Conservation (phyloP, 192 early-diverging fungal species). For the Gorgonomyces haynaldii region DNA sequence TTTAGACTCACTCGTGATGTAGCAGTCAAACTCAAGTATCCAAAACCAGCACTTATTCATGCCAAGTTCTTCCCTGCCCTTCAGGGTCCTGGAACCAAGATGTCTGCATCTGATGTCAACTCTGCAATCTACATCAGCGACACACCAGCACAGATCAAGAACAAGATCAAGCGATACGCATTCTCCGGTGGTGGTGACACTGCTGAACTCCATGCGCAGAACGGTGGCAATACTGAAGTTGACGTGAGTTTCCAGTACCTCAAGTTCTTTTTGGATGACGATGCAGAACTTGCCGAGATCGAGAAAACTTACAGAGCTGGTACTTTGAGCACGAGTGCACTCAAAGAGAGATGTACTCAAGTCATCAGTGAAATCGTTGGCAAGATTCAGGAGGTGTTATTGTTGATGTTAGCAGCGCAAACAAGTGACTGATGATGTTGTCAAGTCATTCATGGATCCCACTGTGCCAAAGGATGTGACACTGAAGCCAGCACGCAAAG, state of each 20-base stretch:
- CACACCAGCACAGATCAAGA: constrained; percentile 85
- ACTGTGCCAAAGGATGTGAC: constrained; percentile 9
- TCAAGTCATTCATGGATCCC: constrained; percentile 30
- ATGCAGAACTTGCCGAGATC: constrained; percentile 67
- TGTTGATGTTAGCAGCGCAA: constrained; percentile 14
- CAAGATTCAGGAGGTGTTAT: constrained; percentile 57
- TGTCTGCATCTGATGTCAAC: constrained; percentile 79
- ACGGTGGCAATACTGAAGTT: constrained; percentile 83
- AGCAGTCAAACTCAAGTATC: constrained; percentile 82
- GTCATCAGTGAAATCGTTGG: constrained; percentile 66
- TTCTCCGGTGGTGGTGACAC: constrained; percentile 88
- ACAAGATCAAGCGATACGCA: constrained; percentile 93
- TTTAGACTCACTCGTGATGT: constrained; percentile 96
- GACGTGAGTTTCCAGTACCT: constrained; percentile 93
- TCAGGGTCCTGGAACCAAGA: constrained; percentile 76
- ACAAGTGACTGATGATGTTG: constrained; percentile 23
- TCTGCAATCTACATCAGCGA: constrained; percentile 92
- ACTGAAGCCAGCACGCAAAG: neutral
- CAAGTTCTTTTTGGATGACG: constrained; percentile 88
- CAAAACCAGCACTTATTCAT: constrained; percentile 89
- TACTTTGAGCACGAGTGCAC: constrained; percentile 71
- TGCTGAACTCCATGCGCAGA: constrained; percentile 65
- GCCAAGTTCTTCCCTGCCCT: constrained; percentile 92
- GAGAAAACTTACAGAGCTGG: constrained; percentile 67
- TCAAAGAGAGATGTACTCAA: constrained; percentile 83